Percentiles rank a stretch among this genome's conserved stretches.
These are phyloP conservation scores for Oryza meyeriana DNA, from an alignment of 176 grass and related monocot genomes.

Conservation along the genomic window DNA sequence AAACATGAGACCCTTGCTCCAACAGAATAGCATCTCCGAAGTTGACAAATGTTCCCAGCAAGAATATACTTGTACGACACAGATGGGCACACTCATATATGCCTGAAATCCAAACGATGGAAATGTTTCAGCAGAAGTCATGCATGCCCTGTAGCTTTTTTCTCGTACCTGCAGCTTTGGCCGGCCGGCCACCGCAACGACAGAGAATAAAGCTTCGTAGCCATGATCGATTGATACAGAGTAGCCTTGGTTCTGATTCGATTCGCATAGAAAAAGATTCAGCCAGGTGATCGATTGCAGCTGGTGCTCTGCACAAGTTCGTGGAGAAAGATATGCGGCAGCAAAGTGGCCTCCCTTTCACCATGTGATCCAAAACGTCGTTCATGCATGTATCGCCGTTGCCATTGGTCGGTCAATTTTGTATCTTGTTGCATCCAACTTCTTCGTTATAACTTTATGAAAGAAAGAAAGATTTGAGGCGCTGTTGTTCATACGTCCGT, in stretches of 20 bases:
- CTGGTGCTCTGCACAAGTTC: neutral
- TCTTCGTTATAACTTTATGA: neutral
- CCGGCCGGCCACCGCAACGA: neutral
- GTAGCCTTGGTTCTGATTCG: neutral
- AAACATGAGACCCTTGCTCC: too few species aligned
- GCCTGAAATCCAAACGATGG: neutral
- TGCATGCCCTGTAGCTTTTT: constrained; percentile 1
- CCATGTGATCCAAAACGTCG: neutral
- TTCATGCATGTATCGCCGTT: neutral
- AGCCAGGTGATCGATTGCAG: constrained; percentile 30
- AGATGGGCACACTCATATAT: neutral
- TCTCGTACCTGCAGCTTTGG: neutral
- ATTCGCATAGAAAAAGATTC: constrained; percentile 37
- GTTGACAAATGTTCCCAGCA: neutral
- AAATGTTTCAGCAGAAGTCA: neutral
- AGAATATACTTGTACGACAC: neutral
- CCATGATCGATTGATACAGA: neutral
- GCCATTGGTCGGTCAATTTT: neutral
- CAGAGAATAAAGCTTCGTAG: neutral
- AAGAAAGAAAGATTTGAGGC: neutral
- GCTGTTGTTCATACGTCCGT: neutral
- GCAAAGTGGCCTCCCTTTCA: constrained; percentile 28
- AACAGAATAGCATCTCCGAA: neutral
- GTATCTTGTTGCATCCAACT: neutral
- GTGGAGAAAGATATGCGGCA: neutral